These are phyloP conservation scores for Fusarium circinatum DNA, from an alignment of 2,329 filamentous ascomycete species.

Conservation along the genomic window DNA sequence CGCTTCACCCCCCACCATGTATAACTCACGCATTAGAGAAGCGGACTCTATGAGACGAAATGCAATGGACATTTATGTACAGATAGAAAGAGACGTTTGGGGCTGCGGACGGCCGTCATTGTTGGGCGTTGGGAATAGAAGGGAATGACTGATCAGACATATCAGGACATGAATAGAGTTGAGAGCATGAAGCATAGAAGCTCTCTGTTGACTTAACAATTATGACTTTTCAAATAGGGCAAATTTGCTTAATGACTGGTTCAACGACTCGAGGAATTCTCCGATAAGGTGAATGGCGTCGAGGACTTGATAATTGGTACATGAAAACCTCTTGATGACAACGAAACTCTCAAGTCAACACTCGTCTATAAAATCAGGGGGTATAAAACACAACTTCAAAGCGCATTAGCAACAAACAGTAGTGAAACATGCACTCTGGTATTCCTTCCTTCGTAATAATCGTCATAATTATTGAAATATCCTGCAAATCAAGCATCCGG, in stretches of 20 bases:
- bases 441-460: background rate
- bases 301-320: background rate
- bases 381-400: conserved; percentile 16
- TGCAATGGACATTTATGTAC: conserved; percentile 44
- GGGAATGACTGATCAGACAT: conserved; percentile 36
- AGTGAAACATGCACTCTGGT: background rate
- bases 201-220: conserved; percentile 34
- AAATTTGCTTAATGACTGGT: background rate
- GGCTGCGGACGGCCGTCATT: conserved; percentile 39
- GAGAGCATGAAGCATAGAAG: conserved; percentile 40
- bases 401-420: background rate
- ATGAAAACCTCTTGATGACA: background rate
- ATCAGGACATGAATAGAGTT: conserved; percentile 43
- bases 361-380: background rate
- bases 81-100: conserved; percentile 38
- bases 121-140: conserved; percentile 48
- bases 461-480: background rate
- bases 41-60: conserved; percentile 28
- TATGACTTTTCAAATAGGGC: background rate
- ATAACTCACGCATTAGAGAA: conserved; percentile 27
- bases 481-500: conserved; percentile 48
- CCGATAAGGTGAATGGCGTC: background rate
- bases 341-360: background rate
- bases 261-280: background rate
- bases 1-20: conserved; percentile 15